phyloP scores from a whole-genome alignment of 768 basidiomycete species.

The Mycena belliarum region DNA sequence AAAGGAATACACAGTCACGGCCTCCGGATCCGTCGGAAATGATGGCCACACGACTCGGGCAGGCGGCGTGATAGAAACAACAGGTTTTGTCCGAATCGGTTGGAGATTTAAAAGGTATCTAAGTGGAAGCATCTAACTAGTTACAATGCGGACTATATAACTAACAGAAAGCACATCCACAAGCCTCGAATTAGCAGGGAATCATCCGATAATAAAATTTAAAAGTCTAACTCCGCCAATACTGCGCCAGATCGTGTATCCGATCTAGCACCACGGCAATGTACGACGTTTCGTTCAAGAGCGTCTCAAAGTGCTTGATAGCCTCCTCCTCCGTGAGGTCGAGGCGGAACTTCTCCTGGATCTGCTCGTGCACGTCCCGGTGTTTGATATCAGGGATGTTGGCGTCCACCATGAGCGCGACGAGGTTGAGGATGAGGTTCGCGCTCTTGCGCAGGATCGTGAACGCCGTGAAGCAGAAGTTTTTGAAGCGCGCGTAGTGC shows the following conservation, averaged over 20 bases:
- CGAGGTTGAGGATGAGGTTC: conserved; percentile 94
- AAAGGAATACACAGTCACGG: neutral
- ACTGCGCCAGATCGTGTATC: conserved; percentile 90
- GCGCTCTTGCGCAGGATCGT: conserved; percentile 94
- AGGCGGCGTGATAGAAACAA: too few species aligned
- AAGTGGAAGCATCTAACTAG: too few species aligned
- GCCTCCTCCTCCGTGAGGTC: conserved; percentile 96
- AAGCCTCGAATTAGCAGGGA: neutral
- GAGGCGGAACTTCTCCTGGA: conserved; percentile 95
- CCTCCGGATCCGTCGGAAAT: neutral
- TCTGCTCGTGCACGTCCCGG: conserved; percentile 82
- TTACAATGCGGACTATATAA: too few species aligned
- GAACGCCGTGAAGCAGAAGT: conserved; percentile 97
- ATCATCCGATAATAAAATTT: neutral
- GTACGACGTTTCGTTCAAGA: conserved; percentile 94
- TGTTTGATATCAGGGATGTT: conserved; percentile 98
- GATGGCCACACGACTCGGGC: neutral
- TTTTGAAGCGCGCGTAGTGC: conserved; percentile 97
- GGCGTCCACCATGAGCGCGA: conserved; percentile 95
- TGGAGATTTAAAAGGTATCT: too few species aligned
- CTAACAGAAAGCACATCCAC: too few species aligned
- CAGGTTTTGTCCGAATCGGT: too few species aligned
- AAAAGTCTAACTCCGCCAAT: conserved; percentile 69
- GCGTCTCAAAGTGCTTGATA: conserved; percentile 92
- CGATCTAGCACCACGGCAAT: conserved; percentile 91